Evolutionary conservation across 208 protist species (phyloP), one percentile per base, ranked within the genome.

Genomic region (Trypanosoma theileri): DNA sequence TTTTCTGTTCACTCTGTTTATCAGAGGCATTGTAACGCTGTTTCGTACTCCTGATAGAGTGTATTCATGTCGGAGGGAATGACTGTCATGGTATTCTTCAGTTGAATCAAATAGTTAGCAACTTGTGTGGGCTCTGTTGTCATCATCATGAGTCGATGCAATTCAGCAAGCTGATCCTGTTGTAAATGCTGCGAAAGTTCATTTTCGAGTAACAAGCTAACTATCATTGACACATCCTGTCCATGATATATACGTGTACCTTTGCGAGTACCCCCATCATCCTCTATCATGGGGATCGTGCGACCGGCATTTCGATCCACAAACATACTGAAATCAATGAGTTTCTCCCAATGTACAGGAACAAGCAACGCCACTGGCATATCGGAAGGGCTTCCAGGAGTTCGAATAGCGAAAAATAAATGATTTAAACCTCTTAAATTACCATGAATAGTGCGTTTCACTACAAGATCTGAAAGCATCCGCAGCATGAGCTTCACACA

Each of bases 321-420:
- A 77, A 91, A 96, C 86, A 96, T 92, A 74, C 82, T 84, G 62
- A 96, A 96, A 74, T 96, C 91, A 17, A 93, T 77, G 48, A 84
- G 73, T 21, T 73, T 75, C 72, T 96, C 87, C 88, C 91, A 96
- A 68, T 96, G 91, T 21, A 93, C 71, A 8, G 84, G 79, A 35
- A 91, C 26, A 21, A 96, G 42, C 17, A 86, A 44, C 10, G 84
- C 77, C 11, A 73, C 26, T 10, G 69, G 59, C 31, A 70, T 59
- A 14, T 63, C 61, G 26, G 35, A 3, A 11, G 28, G 28, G 21
- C 4, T 28, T 31, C 24, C 46, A 12, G 22, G 31, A 45, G n/a
- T 28, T n/a, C 55, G 58, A 24, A 81, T 55, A n/a, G 77, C 84
- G 4, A 95, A 60, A 56, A 92, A 86, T 11, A 95, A 46, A 17